Percentiles rank a stretch among this genome's conserved stretches.
phyloP scores from a whole-genome alignment of 2,329 filamentous ascomycete species.

The Colletotrichum falcatum region DNA sequence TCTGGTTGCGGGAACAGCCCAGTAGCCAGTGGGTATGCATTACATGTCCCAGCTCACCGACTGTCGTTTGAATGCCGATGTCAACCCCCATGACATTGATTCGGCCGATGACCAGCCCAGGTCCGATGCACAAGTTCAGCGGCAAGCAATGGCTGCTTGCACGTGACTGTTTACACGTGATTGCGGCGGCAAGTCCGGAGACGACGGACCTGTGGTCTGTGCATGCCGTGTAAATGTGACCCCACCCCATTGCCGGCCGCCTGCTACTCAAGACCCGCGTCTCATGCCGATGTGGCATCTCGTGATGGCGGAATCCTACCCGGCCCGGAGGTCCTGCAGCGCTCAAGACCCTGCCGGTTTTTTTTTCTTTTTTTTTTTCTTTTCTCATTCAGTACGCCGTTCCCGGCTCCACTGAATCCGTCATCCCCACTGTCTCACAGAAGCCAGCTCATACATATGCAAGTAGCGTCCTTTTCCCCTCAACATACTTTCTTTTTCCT shows the following conservation, averaged over 20 bases:
- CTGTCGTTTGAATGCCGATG: background rate
- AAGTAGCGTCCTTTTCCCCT: constrained; percentile 24
- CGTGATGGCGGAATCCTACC: background rate
- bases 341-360: background rate
- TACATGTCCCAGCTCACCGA: background rate
- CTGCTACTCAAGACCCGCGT: background rate
- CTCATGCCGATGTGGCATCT: background rate
- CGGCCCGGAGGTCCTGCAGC: background rate
- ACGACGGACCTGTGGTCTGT: constrained; percentile 14
- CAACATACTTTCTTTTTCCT: constrained; percentile 29
- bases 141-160: constrained; percentile 13
- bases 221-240: background rate
- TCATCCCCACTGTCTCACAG: constrained; percentile 1
- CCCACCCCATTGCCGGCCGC: background rate
- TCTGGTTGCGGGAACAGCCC: background rate
- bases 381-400: too few species aligned
- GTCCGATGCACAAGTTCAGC: background rate
- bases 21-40: background rate
- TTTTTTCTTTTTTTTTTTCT: background rate
- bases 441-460: constrained; percentile 7
- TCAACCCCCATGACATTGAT: background rate
- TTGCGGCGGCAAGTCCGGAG: background rate
- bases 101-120: background rate
- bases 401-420: background rate
- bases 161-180: constrained; percentile 3